Percentiles rank a stretch among this genome's conserved stretches.
These are phyloP conservation scores for Chimonanthus praecox DNA, from an alignment of 164 flowering plant genomes.

Conservation along the genomic window DNA sequence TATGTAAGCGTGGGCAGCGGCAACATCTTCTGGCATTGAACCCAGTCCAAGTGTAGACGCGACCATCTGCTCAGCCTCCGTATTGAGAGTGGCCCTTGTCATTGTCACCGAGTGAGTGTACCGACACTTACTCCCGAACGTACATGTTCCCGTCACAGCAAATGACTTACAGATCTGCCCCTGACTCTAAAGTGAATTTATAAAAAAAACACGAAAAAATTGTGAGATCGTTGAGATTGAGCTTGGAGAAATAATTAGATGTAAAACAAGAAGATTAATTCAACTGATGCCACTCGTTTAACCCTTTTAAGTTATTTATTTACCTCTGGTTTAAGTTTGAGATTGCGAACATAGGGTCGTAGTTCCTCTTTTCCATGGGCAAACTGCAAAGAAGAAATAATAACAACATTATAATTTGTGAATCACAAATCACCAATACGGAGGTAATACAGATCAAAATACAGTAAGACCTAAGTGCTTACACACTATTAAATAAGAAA, in stretches of 20 bases:
- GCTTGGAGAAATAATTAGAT: not conserved
- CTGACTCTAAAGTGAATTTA: no score
- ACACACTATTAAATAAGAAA: no score
- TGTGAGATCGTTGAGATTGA: no score
- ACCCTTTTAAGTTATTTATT: not conserved
- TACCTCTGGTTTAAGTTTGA: not conserved
- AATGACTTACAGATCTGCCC: not conserved
- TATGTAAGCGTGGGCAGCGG: not conserved
- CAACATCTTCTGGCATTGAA: not conserved
- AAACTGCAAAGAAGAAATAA: not conserved
- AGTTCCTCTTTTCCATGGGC: not conserved
- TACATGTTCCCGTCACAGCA: constrained; percentile 1
- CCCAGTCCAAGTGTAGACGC: not conserved
- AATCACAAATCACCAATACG: no score
- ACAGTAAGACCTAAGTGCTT: no score
- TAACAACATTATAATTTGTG: not conserved
- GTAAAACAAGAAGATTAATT: not conserved
- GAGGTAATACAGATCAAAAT: no score
- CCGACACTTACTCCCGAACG: not conserved
- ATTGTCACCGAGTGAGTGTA: not conserved
- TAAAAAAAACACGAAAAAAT: no score
- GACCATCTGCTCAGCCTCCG: constrained; percentile 5
- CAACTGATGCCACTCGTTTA: no score
- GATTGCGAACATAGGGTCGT: not conserved
- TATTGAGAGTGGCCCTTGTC: not conserved